phyloP scores from a whole-genome alignment of 331 rosid genomes.

The Rhamnella rubrinervis region DNA sequence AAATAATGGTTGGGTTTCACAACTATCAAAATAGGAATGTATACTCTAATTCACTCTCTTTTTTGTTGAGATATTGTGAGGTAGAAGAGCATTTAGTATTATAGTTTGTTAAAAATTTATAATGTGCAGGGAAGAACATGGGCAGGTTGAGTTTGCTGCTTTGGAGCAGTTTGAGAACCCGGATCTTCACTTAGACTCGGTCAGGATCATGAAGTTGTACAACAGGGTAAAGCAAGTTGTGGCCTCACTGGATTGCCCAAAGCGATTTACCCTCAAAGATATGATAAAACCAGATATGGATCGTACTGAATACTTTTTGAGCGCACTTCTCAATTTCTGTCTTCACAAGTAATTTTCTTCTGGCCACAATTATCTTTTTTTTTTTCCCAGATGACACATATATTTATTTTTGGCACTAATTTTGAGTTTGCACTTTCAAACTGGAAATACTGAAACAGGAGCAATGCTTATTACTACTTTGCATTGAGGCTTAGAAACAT shows the following conservation, averaged over 20 bases:
- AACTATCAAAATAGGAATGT: too few species aligned
- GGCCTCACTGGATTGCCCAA: constrained; percentile 50
- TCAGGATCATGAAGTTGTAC: constrained; percentile 38
- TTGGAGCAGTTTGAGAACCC: constrained; percentile 79
- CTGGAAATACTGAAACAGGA: too few species aligned
- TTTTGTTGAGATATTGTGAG: too few species aligned
- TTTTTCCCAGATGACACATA: background rate
- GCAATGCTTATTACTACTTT: too few species aligned
- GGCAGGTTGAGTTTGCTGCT: constrained; percentile 70
- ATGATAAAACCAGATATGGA: constrained; percentile 54
- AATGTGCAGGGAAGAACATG: constrained; percentile 63
- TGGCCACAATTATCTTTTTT: background rate
- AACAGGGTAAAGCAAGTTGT: constrained; percentile 54
- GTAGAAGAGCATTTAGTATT: too few species aligned
- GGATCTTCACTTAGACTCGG: constrained; percentile 52
- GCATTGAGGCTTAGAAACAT: too few species aligned
- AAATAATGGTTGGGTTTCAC: too few species aligned
- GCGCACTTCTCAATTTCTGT: constrained; percentile 69
- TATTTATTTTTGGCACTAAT: background rate
- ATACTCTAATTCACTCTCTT: too few species aligned
- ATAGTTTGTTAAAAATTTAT: too few species aligned
- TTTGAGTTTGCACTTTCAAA: too few species aligned
- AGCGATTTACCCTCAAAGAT: constrained; percentile 57
- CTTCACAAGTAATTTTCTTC: constrained; percentile 50
- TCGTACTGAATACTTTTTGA: constrained; percentile 59